Base-by-base conservation (phyloP, 2,329 filamentous ascomycete species). In the Aplosporella prunicola region DNA sequence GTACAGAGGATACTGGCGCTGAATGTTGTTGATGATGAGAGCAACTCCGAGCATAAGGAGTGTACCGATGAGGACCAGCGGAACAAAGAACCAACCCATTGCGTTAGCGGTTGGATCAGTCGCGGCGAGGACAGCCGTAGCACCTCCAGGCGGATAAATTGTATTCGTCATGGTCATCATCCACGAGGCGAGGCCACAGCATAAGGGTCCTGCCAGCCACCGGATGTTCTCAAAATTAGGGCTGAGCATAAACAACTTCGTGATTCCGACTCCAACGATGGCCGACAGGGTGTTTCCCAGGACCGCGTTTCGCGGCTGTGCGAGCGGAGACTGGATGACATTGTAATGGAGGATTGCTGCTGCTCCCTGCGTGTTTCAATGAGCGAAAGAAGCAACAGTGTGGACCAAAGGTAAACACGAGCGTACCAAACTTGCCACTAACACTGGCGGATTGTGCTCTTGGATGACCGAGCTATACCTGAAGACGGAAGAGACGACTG, bases 141-240 rank as follows among this genome's bases (percentile, higher is more conserved):
- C 67, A 15, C 67, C 67, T 13, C 66, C 67, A 6, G 67, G 67
- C n/a, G 67, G 67, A 45, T 69, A 66, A 2, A 68, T 58, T 2
- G 64, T 68, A 30, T 63, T 62, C 4, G 66, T 68, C 22, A 66
- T 43, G 5, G 62, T 54, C 67, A 69, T 70, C 10, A 62, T 56
- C 16, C 61, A 51, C 5, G 61, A 64, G 4, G 66, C 59, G 7
- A 53, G 45, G 1, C 58, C 64, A 43, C 64, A 68, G 8, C 57
- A 58, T 11, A 66, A 36, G 0, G 67, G 62, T 2, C 58, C 66
- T 3, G 64, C 58, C 2, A 69, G 51, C 66, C 66, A 70, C 44
- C 51, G 48, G 5, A 67, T 51, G 13, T 51, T 52, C 18, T 49
- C 56, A 34, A 56, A 66, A 22, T 58, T 45, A 2, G 56, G 46